Base-by-base conservation (phyloP, 2,329 filamentous ascomycete species). In the Moelleriella libera region DNA sequence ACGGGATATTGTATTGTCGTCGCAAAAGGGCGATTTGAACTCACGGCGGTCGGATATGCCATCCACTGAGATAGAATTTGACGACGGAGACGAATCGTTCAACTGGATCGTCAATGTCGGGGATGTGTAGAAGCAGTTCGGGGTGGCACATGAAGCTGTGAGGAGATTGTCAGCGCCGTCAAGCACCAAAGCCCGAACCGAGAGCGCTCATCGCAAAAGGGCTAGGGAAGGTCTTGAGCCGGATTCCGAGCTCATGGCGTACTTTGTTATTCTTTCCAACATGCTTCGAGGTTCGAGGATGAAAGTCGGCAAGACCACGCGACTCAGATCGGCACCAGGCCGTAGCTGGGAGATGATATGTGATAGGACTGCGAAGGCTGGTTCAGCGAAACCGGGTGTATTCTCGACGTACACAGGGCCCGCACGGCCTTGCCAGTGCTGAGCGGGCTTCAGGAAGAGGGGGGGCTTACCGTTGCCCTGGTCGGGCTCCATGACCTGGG, bases 231-330 rank as follows among this genome's bases (percentile, higher is more conserved):
- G 21, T 12, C 12, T 37, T 37, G 3, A 5, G 14, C 40, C 9
- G 40, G 14, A 28, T 42, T 8, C 32, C 32, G 32, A 12, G 12
- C 8, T 37, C 32, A 37, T 37, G 32, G 32, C 80, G 55, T 71
- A 95, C 89, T 98, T 98, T 60, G 92, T 98, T 63, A 98, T 98
- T 57, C 92, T 81, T 69, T 98, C 92, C 58, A 98, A 72, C 92
- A 98, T 98, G 57, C 89, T 96, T 60, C 89, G 82, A 29, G 92
- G 92, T 66, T 98, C 92, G 57, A 98, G 80, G 59, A 98, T 98
- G 64, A 98, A 98, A 44, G 92, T 98, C 41, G 92, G 92, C 48
- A 98, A 74, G 37, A 92, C 90, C 52, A 98, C 89, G 57, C 90
- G 80, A 67, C 88, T 95, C 57, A 98, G 73, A 64, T 98, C 92